These are phyloP conservation scores for Cercospora sojina DNA, from an alignment of 2,329 filamentous ascomycete genomes.

Conservation along the genomic window DNA sequence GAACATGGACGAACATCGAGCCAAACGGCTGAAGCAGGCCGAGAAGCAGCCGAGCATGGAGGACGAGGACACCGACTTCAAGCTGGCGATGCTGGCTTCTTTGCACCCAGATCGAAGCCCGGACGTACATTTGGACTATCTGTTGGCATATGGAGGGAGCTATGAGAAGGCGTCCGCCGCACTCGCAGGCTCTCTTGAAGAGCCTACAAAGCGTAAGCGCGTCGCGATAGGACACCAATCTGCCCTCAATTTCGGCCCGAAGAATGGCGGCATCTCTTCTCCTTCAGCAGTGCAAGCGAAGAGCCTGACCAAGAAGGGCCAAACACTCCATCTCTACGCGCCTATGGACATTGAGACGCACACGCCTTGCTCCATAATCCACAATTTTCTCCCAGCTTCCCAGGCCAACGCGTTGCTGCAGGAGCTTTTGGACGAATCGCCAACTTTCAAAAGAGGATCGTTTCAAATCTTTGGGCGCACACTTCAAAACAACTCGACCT, in stretches of 20 bases:
- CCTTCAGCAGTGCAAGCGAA: slow-evolving; percentile 12
- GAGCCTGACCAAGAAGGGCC: slow-evolving; percentile 69
- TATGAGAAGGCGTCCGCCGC: slow-evolving; percentile 64
- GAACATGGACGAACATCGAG: slow-evolving; percentile 22
- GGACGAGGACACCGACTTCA: slow-evolving; percentile 84
- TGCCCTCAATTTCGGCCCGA: slow-evolving; percentile 37
- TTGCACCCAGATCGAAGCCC: slow-evolving; percentile 65
- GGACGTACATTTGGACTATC: slow-evolving; percentile 70
- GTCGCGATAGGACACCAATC: slow-evolving; percentile 45
- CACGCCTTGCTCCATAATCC: slow-evolving; percentile 87
- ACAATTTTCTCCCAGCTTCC: slow-evolving; percentile 76
- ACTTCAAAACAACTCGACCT: slow-evolving; percentile 81
- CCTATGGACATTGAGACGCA: slow-evolving; percentile 76
- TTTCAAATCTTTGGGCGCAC: slow-evolving; percentile 89
- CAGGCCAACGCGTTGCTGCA: slow-evolving; percentile 71
- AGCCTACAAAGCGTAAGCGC: slow-evolving; percentile 39
- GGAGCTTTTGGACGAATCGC: slow-evolving; percentile 73
- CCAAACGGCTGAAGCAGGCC: slow-evolving; percentile 25
- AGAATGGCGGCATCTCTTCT: neutral
- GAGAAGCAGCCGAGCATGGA: slow-evolving; percentile 11
- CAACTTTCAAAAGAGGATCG: slow-evolving; percentile 66
- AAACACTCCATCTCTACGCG: slow-evolving; percentile 79
- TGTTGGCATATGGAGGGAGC: slow-evolving; percentile 75
- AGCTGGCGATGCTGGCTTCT: slow-evolving; percentile 79
- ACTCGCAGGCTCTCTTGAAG: slow-evolving; percentile 42